Evolutionary conservation across 192 early-diverging fungal species (phyloP).

Genomic region (Jimgerdemannia lactiflua): DNA sequence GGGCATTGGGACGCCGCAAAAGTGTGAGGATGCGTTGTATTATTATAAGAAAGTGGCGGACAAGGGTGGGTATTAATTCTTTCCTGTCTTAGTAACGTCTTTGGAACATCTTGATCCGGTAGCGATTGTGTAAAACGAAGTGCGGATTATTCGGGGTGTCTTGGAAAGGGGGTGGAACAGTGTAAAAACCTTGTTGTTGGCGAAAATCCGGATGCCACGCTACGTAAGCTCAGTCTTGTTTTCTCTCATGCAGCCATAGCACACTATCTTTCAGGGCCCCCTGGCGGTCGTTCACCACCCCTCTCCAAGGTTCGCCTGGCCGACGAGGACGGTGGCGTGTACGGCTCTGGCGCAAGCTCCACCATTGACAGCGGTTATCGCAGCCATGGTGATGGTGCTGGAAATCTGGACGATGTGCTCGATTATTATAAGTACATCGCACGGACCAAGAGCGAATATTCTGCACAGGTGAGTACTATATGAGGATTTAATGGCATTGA

Average conservation of each 20-base stretch:
- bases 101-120: no score
- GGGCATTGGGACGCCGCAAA: slow-evolving; percentile 80
- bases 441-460: slow-evolving; percentile 48
- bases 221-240: not conserved
- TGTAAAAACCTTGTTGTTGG: not conserved
- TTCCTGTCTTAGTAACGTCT: no score
- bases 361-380: slow-evolving; percentile 38
- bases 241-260: slow-evolving; percentile 51
- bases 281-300: slow-evolving; percentile 74
- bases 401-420: slow-evolving; percentile 66
- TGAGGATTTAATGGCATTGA: not conserved
- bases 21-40: slow-evolving; percentile 71
- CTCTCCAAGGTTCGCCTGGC: slow-evolving; percentile 63
- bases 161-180: not conserved
- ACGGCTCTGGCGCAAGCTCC: slow-evolving; percentile 77
- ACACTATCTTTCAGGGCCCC: slow-evolving; percentile 72
- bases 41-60: slow-evolving; percentile 83
- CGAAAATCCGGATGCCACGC: slow-evolving; percentile 5
- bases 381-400: not conserved
- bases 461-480: slow-evolving; percentile 44
- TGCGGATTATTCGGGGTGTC: no score
- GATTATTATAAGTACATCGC: slow-evolving; percentile 72
- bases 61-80: slow-evolving; percentile 46
- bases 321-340: slow-evolving; percentile 80
- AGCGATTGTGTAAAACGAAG: no score